Base-by-base conservation (phyloP, 2,329 filamentous ascomycete species). In the Stemphylium beticola region DNA sequence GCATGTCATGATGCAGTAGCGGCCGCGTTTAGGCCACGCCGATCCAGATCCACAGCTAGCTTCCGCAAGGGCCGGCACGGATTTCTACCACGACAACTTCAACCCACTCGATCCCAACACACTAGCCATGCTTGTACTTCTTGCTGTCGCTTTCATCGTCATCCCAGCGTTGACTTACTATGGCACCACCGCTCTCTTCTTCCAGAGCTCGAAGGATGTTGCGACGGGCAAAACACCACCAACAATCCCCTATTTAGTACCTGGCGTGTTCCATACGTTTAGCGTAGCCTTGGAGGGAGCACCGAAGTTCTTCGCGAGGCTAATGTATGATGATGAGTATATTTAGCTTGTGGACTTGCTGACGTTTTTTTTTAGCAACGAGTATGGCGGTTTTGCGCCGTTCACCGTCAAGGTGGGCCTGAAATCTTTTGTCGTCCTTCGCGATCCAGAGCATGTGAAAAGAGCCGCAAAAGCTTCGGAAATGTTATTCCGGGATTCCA, bases 161-260 rank as follows among this genome's bases (percentile, higher is more conserved):
- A 11, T 61, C 8, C 66, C 67, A 14, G 59, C 67, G 26, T 42
- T 68, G n/a, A 68, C 57, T 14, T 66, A 64, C 17, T 64, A 66
- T 43, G 33, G 63, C n/a, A 62, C 66, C 12, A 63, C 61, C 7
- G 15, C 36, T 1, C 7, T 59, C 6, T 69, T 72, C 36, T 61
- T 61, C 37, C 61, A 56, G 24, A 60, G 26, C 38, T 18, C 49
- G 0, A 61, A 64, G 9, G 64, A 53, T 31, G 62, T 38, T 36
- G 20, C 18, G 3, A n/a, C 3, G 0, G 48, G 43, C 5, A 66
- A 65, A 18, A 49, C 18, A n/a, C 66, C 68, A 8, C 64, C 67
- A 2, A 63, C 60, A 15, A 46, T 66, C 17, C 67, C 68, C 7
- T 72, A 66, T 34, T 54, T 59, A 14, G 32, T 70, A 4, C 64